Percentiles rank a stretch among this genome's conserved stretches.
phyloP scores from a whole-genome alignment of 2,329 filamentous ascomycete genomes.

The Colletotrichum simmondsii region DNA sequence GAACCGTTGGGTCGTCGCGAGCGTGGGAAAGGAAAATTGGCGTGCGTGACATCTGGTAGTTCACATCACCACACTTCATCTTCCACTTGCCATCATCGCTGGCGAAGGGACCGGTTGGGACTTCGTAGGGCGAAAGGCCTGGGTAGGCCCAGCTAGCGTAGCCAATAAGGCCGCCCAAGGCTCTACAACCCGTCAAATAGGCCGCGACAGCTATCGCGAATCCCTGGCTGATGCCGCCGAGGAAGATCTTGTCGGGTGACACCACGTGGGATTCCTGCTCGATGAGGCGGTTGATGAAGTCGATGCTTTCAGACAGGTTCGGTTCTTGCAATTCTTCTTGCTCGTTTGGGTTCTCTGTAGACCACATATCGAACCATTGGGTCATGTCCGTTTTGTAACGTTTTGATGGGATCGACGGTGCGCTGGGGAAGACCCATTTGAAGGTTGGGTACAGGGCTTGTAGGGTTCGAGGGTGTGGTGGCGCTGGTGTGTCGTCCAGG shows the following conservation, averaged over 20 bases:
- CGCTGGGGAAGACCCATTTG: constrained; percentile 44
- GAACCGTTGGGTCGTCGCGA: constrained; percentile 42
- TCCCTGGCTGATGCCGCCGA: constrained; percentile 46
- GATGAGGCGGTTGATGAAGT: constrained; percentile 35
- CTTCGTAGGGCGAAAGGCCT: not conserved
- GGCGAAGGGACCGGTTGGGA: too few relatives aligned
- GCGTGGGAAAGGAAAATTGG: constrained; percentile 43
- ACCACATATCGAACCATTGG: constrained; percentile 45
- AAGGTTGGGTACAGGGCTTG: constrained; percentile 38
- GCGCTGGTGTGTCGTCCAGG: too few relatives aligned
- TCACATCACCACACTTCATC: too few relatives aligned
- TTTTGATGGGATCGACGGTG: constrained; percentile 31
- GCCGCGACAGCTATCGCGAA: constrained; percentile 40
- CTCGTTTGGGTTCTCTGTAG: constrained; percentile 30
- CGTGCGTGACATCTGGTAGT: not conserved
- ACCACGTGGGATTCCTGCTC: constrained; percentile 38
- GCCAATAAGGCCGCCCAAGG: constrained; percentile 42
- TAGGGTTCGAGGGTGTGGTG: constrained; percentile 34
- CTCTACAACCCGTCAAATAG: constrained; percentile 22
- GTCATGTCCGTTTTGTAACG: constrained; percentile 38
- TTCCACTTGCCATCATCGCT: too few relatives aligned
- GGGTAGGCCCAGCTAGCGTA: constrained; percentile 40
- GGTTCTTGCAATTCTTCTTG: constrained; percentile 36
- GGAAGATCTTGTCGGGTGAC: constrained; percentile 39
- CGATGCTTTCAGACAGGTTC: constrained; percentile 39